Evolutionary conservation across 371 early-diverging fungal species (phyloP), one percentile per base, ranked within the genome.

Genomic region (Chytridium lagenaria): DNA sequence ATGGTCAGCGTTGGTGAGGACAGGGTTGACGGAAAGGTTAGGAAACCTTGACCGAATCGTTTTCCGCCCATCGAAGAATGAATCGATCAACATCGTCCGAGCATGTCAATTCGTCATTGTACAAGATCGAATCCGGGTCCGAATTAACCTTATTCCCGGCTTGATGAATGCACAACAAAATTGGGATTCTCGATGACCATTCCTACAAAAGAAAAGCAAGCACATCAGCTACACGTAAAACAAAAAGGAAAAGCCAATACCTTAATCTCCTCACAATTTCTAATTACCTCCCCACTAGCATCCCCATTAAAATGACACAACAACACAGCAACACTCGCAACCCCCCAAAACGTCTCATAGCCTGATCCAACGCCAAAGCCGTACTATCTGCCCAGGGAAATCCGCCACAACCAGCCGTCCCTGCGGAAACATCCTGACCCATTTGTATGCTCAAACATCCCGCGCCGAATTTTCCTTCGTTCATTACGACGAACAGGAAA

Each of bases 81-180:
- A 75, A 75, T 7, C 70, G 70, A 36, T 75, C 70, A 3, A 75
- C 75, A 49, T 75, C 75, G 0, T 57, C 75, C 22, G 49, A 38
- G 37, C 67, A 70, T 1, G 75, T 75, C 2, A 75, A 38, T 37
- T 75, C 75, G 44, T 69, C 55, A 23, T 67, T 55, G 61, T 69
- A 75, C 61, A 75, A 39, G 30, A 70, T 65, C 30, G 70, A 70
- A 44, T 64, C 39, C 31, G 69, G 50, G 36, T 75, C 55, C 2
- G 50, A 69, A 50, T 75, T 75, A 26, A 75, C 75, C 67, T 75
- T 75, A 67, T 75, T 75, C 15, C 75, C 75, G 30, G 75, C 75
- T 59, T 75, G 75, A 59, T 75, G 75, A 52, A 75, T 75, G 66
- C 75, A 75, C 3, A 75, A 59, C 15, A 75, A 55, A 28, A 75